These are phyloP conservation scores for Lablab purpureus DNA, from an alignment of 306 rosid species.

Conservation along the genomic window DNA sequence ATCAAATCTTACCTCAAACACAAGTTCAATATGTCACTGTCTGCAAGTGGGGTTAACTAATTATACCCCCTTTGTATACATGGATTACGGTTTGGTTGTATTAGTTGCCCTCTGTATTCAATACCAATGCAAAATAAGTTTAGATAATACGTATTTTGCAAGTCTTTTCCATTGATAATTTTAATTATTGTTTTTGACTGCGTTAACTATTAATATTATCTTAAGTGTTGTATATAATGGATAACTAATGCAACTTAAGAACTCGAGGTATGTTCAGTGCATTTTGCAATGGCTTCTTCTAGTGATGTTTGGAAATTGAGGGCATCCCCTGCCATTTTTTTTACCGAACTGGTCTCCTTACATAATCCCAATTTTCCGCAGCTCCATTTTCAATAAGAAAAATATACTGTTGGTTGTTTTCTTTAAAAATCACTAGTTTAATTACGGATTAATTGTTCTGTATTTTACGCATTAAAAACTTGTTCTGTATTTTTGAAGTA, in stretches of 20 bases:
- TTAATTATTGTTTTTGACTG: background rate
- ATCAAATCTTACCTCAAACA: constrained; percentile 87
- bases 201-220: background rate
- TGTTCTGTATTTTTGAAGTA: background rate
- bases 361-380: background rate
- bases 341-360: background rate
- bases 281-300: background rate
- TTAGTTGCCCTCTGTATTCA: background rate
- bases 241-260: background rate
- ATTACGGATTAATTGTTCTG: background rate
- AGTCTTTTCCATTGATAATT: constrained; percentile 4
- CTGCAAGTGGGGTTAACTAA: constrained; percentile 53
- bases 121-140: background rate
- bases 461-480: background rate
- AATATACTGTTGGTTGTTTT: background rate
- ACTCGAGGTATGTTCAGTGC: background rate
- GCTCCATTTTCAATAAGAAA: background rate
- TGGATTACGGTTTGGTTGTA: background rate
- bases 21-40: constrained; percentile 64
- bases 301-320: background rate
- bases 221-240: background rate
- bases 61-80: background rate
- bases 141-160: background rate
- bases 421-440: background rate
- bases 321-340: background rate